A percentile compares a stretch with the other conserved stretches of the same genome.
Conservation (phyloP, 2,329 filamentous ascomycete genomes). For the Sclerotinia borealis region DNA sequence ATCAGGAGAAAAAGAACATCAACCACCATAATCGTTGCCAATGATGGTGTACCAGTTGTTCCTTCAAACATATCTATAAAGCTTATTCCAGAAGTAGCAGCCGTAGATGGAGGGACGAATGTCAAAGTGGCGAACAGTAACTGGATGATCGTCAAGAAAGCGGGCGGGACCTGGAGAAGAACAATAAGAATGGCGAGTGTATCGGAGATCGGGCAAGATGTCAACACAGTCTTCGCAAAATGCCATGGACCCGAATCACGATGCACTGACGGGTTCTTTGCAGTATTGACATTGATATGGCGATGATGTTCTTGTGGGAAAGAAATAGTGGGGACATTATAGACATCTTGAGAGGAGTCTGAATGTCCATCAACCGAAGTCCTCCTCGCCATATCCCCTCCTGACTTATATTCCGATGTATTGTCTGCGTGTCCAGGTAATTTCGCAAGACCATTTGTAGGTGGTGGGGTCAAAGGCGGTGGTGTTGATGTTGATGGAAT, state of each 20-base stretch:
- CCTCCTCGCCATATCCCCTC: constrained; percentile 39
- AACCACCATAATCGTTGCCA: constrained; percentile 77
- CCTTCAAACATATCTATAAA: constrained; percentile 89
- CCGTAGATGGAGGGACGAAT: constrained; percentile 78
- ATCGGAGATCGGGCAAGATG: constrained; percentile 84
- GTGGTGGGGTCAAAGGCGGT: constrained; percentile 36
- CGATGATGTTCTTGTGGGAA: constrained; percentile 48
- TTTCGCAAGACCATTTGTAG: constrained; percentile 32
- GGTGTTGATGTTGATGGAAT: constrained; percentile 34
- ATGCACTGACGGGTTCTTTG: constrained; percentile 62
- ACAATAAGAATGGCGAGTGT: constrained; percentile 96
- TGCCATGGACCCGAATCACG: constrained; percentile 68
- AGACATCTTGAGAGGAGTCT: constrained; percentile 49
- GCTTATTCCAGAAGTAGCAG: constrained; percentile 63
- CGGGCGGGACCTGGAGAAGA: constrained; percentile 83
- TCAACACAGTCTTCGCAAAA: constrained; percentile 78
- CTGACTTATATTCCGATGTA: constrained; percentile 27
- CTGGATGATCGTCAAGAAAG: constrained; percentile 83
- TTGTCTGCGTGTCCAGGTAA: constrained; percentile 23
- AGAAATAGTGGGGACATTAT: constrained; percentile 35
- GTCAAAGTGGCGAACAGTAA: constrained; percentile 88
- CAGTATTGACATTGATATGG: constrained; percentile 64
- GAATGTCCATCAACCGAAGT: constrained; percentile 48
- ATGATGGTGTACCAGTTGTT: constrained; percentile 75
- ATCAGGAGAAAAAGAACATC: constrained; percentile 77